Evolutionary conservation across 306 rosid genomes (phyloP), one percentile per base, ranked within the genome.

Genomic region (Adenanthera pavonina): DNA sequence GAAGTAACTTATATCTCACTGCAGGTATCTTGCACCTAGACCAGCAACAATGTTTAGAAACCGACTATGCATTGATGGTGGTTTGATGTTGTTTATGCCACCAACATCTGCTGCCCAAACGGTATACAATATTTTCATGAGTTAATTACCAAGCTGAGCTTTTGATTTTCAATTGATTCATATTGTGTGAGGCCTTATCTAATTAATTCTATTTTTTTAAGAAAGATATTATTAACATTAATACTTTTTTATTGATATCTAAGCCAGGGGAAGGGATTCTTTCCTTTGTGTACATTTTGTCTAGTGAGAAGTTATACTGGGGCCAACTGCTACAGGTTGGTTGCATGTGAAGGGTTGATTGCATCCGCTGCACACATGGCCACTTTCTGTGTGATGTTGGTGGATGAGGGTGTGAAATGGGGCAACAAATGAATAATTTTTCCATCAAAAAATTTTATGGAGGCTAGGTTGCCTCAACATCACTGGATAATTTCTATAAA

Each of bases 31-130:
- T 77, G 99, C 99, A 65, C 97, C 99, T 74, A 95, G 90, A 81
- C 97, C 97, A 25, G 99, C 88, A 72, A 95, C 97, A 0, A 78
- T 89, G 86, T 95, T 95, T 86, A 89, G 97, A 41, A 95, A 93
- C 83, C 87, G 93, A 61, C 88, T 93, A 74, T 95, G 99, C 91
- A 86, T 95, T 81, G 99, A 95, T 81, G 99, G 99, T 70, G 99
- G 99, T 38, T 86, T 95, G 85, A 95, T 97, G 3, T 87, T 95
- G 89, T 95, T 95, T 85, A 95, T 95, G 95, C 99, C 99, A 33
- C 99, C 97, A 33, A 93, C 99, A 62, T 89, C 99, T 82, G 99
- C 97, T 75, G 79, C 89, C 61, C 90, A 85, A 33, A 95, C 97
- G 92, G 99, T 69, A 69, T 46, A 44, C 5, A 69, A 25, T 91